Evolutionary conservation across 148 eudicot species (phyloP).

Genomic region (Persicaria maculosa): DNA sequence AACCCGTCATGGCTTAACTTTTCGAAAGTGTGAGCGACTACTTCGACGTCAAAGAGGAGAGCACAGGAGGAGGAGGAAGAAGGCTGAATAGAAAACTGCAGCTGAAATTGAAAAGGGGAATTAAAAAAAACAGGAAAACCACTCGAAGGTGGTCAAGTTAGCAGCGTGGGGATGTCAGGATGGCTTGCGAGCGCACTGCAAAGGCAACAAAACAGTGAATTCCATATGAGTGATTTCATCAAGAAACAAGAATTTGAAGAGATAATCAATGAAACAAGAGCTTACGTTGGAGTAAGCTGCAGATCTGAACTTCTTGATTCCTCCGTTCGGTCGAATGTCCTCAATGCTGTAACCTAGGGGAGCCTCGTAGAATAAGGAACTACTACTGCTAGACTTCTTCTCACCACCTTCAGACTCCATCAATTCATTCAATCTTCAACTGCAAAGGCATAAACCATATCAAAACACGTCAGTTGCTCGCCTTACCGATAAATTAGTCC

Average conservation of each 20-base stretch:
- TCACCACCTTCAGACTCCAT: slow-evolving; percentile 74
- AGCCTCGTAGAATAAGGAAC: slow-evolving; percentile 62
- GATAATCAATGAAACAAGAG: not conserved
- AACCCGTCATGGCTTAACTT: slow-evolving; percentile 29
- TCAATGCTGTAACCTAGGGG: slow-evolving; percentile 92
- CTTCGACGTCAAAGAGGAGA: slow-evolving; percentile 7
- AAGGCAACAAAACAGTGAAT: slow-evolving; percentile 6
- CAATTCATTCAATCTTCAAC: slow-evolving; percentile 46
- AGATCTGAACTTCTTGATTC: slow-evolving; percentile 82
- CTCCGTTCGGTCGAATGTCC: slow-evolving; percentile 86
- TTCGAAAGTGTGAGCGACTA: no score
- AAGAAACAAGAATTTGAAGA: not conserved
- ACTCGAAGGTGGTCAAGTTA: slow-evolving; percentile 12
- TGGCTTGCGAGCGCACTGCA: slow-evolving; percentile 63
- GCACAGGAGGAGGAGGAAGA: slow-evolving; percentile 16
- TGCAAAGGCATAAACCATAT: not conserved
- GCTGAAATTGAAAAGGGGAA: not conserved
- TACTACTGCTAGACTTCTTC: slow-evolving; percentile 70
- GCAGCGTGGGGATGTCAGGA: slow-evolving; percentile 38
- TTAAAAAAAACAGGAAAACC: slow-evolving; percentile 6
- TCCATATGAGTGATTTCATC: not conserved
- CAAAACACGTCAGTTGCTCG: no score
- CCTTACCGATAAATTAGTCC: no score
- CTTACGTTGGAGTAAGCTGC: slow-evolving; percentile 94
- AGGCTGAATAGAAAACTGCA: slow-evolving; percentile 6